Percentiles rank a stretch among this genome's conserved stretches.
Conservation (phyloP, 805 yeast species). For the Saccharomycopsis sp. region DNA sequence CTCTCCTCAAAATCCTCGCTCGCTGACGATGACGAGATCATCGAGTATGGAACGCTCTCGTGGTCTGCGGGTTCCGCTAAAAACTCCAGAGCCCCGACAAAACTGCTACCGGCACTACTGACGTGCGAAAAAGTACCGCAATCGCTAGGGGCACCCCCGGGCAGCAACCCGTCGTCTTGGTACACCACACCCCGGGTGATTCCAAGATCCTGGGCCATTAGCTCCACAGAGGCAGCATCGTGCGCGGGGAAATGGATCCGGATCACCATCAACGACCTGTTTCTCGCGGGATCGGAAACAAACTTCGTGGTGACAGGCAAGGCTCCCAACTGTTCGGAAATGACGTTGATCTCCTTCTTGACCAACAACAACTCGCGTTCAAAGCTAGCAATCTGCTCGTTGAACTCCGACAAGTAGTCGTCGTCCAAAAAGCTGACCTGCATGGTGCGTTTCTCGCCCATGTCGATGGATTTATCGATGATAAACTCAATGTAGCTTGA, state of each 20-base stretch:
- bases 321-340: slow-evolving; percentile 54
- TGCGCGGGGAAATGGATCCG: slow-evolving; percentile 69
- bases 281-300: slow-evolving; percentile 31
- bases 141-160: not conserved
- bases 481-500: not conserved
- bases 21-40: slow-evolving; percentile 1
- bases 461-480: not conserved
- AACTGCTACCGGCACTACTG: not conserved
- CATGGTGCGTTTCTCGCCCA: not conserved
- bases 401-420: slow-evolving; percentile 36
- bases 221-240: slow-evolving; percentile 50
- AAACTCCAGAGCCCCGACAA: not conserved
- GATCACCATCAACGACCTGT: slow-evolving; percentile 23
- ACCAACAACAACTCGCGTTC: slow-evolving; percentile 38
- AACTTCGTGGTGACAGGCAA: slow-evolving; percentile 42
- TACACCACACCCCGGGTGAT: slow-evolving; percentile 51
- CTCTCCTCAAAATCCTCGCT: slow-evolving; percentile 1
- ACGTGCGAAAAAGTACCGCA: not conserved
- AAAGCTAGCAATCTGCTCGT: slow-evolving; percentile 31
- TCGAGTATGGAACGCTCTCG: not conserved
- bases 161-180: slow-evolving; percentile 28
- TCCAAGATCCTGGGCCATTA: slow-evolving; percentile 50
- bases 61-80: not conserved
- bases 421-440: slow-evolving; percentile 36
- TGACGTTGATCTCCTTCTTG: slow-evolving; percentile 35